Evolutionary conservation across 2,329 filamentous ascomycete species (phyloP).

Genomic region (Pseudohalonectria lignicola): DNA sequence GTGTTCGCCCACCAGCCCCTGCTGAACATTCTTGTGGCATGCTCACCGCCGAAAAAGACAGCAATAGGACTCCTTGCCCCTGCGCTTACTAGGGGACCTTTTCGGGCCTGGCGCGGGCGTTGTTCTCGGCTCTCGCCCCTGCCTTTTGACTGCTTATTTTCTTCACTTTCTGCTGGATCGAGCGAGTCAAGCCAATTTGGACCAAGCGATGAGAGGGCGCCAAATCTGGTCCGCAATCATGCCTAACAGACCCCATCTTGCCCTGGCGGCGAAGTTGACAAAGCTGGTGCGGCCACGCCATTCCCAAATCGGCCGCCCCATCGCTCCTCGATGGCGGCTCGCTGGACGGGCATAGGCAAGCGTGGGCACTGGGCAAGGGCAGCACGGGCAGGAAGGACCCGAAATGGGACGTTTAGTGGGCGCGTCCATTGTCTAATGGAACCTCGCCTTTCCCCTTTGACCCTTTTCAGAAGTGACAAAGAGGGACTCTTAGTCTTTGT

Average conservation of each 20-base stretch:
- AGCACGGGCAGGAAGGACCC: background rate
- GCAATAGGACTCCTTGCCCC: background rate
- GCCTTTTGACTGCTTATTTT: background rate
- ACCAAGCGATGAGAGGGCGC: too few relatives aligned
- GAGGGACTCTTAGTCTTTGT: background rate
- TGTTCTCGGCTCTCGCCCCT: too few relatives aligned
- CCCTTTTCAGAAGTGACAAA: conserved; percentile 1
- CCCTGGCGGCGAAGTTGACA: too few relatives aligned
- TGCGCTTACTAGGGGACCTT: background rate
- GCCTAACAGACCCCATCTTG: too few relatives aligned
- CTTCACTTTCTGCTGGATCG: background rate
- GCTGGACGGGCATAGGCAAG: background rate
- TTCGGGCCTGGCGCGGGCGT: too few relatives aligned
- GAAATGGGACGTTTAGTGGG: too few relatives aligned
- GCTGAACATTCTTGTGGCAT: background rate
- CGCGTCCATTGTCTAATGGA: too few relatives aligned
- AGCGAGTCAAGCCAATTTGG: background rate
- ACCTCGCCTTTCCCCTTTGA: conserved; percentile 2
- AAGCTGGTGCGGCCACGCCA: too few relatives aligned
- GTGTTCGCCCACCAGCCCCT: background rate
- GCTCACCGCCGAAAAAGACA: background rate
- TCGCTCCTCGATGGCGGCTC: background rate
- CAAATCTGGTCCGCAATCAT: too few relatives aligned
- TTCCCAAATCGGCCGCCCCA: too few relatives aligned
- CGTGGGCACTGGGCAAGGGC: background rate